Base-by-base conservation (phyloP, 805 yeast genomes). In the Torulaspora indica region DNA sequence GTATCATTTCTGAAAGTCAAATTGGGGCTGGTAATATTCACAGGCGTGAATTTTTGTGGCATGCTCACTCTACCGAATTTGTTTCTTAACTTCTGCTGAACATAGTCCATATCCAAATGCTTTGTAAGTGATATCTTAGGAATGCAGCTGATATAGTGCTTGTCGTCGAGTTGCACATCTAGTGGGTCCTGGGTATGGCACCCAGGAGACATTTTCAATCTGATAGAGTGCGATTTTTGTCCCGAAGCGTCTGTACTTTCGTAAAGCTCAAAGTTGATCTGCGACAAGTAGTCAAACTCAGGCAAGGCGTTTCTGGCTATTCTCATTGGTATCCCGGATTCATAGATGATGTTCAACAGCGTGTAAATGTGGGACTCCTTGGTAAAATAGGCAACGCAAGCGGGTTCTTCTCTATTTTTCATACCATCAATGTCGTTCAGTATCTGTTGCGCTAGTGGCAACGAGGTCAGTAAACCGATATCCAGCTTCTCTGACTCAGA, bases 321-420 rank as follows among this genome's bases (percentile, higher is more conserved):
- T 69, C 89, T 85, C 79, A 93, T 87, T n/a, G 97, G 98, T 41
- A 93, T 72, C 40, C 89, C 89, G 13, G 95, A 82, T 53, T 88
- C 98, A 64, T 88, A 91, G 38, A 93, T 76, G 38, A 93, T 86
- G 59, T 93, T 93, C 57, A 93, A 68, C 48, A 93, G 70, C 0
- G 99, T 93, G 67, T 93, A 93, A 62, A 93, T 93, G 63, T 93
- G 99, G 1, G 95, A 84, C 63, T 93, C 99, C 66, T 93, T 93
- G 22, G 99, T 93, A 73, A 93, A 91, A 59, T 93, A 93, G 35
- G 88, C 81, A 36, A 88, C 85, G 34, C 86, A 81, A 3, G 88
- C 93, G 1, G 97, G 95, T 14, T 79, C 75, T 45, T 85, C 89
- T 36, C 82, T 79, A 39, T 77, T 77, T 57, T 83, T 82, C 77